Percentiles rank a stretch among this genome's conserved stretches.
Conservation (phyloP, 2,329 filamentous ascomycete species). For the Chaetomium olivaceum region DNA sequence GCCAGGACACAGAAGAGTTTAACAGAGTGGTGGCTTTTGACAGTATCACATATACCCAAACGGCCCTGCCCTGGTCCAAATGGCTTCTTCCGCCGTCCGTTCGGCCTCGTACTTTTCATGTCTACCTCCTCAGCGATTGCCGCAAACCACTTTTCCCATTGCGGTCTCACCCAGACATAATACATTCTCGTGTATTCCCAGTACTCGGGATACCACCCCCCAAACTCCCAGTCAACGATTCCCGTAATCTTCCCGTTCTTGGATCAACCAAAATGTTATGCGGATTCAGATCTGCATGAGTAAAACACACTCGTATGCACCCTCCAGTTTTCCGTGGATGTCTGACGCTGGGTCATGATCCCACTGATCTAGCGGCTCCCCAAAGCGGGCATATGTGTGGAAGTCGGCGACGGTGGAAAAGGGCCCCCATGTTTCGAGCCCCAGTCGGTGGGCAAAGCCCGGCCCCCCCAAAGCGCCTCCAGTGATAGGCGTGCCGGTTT, state of each 20-base stretch:
- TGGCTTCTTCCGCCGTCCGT: neutral
- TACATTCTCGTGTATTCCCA: slow-evolving; percentile 6
- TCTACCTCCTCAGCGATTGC: neutral
- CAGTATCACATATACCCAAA: neutral
- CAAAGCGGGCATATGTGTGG: slow-evolving; percentile 16
- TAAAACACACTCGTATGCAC: neutral
- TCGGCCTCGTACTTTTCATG: neutral
- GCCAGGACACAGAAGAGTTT: no score
- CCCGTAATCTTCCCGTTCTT: neutral
- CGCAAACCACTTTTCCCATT: neutral
- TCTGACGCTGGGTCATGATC: slow-evolving; percentile 2
- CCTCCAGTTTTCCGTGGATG: slow-evolving; percentile 11
- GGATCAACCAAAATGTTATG: neutral
- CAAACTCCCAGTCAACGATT: slow-evolving; percentile 3
- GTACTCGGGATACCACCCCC: slow-evolving; percentile 6
- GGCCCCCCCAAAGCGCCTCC: slow-evolving; percentile 3
- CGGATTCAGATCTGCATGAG: neutral
- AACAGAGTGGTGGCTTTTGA: no score
- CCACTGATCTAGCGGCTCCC: slow-evolving; percentile 10
- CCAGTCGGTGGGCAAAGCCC: slow-evolving; percentile 1
- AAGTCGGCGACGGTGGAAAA: slow-evolving; percentile 6
- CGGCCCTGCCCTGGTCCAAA: neutral
- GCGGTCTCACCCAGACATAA: neutral
- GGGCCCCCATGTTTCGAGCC: neutral
- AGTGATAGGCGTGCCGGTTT: neutral